Base-by-base conservation (phyloP, 257 asterid genomes). In the Nicotiana paniculata region DNA sequence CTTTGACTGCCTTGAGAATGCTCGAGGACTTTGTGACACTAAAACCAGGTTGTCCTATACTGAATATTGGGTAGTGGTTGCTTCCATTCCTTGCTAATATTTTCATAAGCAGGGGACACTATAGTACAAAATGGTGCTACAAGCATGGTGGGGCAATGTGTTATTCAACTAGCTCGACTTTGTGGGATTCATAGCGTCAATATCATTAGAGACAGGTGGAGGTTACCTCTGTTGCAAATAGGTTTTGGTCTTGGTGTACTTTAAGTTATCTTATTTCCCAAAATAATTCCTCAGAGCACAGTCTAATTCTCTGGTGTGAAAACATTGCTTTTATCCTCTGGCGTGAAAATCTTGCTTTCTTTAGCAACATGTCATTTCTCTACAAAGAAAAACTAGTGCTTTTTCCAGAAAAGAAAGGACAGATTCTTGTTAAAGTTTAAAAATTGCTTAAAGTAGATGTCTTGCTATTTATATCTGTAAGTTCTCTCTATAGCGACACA, bases 71-170 rank as follows among this genome's bases (percentile, higher is more conserved):
- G n/a, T 68, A 67, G 54, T 83, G 39, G 39, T 86, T 54, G 59
- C 43, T 54, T 62, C 30, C 81, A 18, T 85, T 65, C 39, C 15
- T 81, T 74, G 57, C 78, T 87, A 6, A 86, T 84, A 37, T 80
- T 74, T 76, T 81, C 86, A 61, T 11, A 37, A 57, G 57, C n/a
- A 95, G 99, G 99, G 48, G 97, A 96, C 88, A 85, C 92, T 83
- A 86, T 96, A 58, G 98, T 96, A 81, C 99, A 96, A 88, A 96
- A 96, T 83, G 99, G 99, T 66, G 97, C 99, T 46, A 94, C 99
- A 57, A 94, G 99, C 91, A 93, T 96, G 51, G 99, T 94, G 21
- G 99, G 99, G 69, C 99, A 92, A 89, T 96, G 99, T 79, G 66
- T 93, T 85, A 89, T 93, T 89, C 99, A 96, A 90, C 97, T 96